Percentiles rank a stretch among this genome's conserved stretches.
phyloP scores from a whole-genome alignment of 257 asterid species.

The Solanum appendiculatum region DNA sequence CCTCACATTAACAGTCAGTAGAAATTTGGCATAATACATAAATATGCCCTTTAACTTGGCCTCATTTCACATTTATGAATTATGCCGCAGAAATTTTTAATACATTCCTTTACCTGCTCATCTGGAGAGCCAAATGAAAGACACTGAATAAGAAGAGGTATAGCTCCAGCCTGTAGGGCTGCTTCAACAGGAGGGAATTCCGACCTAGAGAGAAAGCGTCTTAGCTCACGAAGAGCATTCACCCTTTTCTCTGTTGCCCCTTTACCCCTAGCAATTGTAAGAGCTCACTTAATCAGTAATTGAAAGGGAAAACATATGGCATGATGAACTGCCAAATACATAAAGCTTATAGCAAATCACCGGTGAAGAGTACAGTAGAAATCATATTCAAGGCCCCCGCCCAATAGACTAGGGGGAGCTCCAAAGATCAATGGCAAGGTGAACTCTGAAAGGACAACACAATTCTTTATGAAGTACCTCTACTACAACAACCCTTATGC shows the following conservation, averaged over 20 bases:
- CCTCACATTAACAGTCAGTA: neutral
- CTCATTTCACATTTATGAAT: too few relatives aligned
- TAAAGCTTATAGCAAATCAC: neutral
- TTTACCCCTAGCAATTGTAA: conserved; percentile 54
- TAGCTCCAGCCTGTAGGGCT: conserved; percentile 71
- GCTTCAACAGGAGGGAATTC: conserved; percentile 93
- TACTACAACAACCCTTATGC: neutral
- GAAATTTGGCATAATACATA: too few relatives aligned
- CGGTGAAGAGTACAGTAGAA: neutral
- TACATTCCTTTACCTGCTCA: conserved; percentile 63
- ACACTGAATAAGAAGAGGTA: conserved; percentile 67
- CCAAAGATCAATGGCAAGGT: neutral
- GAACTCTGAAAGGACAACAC: neutral
- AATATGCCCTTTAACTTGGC: too few relatives aligned
- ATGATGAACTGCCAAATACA: neutral
- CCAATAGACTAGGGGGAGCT: neutral
- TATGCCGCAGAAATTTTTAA: neutral
- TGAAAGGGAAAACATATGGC: neutral
- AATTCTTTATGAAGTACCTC: neutral
- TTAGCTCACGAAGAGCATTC: conserved; percentile 74
- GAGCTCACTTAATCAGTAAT: neutral
- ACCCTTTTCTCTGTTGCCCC: conserved; percentile 76
- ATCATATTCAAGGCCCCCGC: neutral
- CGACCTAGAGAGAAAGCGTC: conserved; percentile 74
- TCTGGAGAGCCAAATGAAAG: conserved; percentile 91